Conservation (phyloP, 1,284 basidiomycete genomes). For the Cutaneotrichosporon sp. region DNA sequence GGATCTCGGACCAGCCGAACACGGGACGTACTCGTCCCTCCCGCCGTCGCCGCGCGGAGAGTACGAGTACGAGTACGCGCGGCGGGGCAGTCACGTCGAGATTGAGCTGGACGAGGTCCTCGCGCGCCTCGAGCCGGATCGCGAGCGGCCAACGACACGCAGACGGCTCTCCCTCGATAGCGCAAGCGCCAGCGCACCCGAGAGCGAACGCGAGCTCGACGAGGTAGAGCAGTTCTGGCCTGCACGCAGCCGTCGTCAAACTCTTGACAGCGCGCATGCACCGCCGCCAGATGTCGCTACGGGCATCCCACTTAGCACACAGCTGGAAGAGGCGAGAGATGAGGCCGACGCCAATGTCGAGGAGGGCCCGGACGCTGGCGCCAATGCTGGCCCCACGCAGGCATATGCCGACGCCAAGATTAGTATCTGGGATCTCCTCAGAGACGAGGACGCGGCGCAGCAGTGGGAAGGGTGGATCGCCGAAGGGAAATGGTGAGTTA, state of each 20-base stretch:
- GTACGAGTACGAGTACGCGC: neutral
- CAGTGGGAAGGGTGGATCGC: conserved; percentile 46
- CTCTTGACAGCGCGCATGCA: neutral
- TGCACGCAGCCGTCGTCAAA: conserved; percentile 9
- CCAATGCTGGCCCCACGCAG: neutral
- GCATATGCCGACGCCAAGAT: neutral
- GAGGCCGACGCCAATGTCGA: neutral
- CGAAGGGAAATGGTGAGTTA: conserved; percentile 45
- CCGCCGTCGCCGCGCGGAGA: conserved; percentile 35
- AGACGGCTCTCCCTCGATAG: conserved; percentile 1
- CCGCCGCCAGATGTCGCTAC: neutral
- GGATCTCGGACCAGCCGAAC: conserved; percentile 3
- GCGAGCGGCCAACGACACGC: neutral
- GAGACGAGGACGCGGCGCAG: conserved; percentile 44
- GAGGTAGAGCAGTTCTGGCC: conserved; percentile 18
- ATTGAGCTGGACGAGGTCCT: conserved; percentile 7
- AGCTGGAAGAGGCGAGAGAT: neutral
- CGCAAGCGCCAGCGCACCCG: conserved; percentile 1
- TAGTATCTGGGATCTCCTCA: conserved; percentile 27
- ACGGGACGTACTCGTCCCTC: conserved; percentile 39
- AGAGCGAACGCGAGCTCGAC: conserved; percentile 4
- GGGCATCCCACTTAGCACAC: neutral
- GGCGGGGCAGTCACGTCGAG: neutral
- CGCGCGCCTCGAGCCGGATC: conserved; percentile 1
- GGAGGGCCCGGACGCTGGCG: neutral